Evolutionary conservation across 352 stramenopile species (phyloP), one percentile per base, ranked within the genome.

Genomic region (Peronospora destructor): DNA sequence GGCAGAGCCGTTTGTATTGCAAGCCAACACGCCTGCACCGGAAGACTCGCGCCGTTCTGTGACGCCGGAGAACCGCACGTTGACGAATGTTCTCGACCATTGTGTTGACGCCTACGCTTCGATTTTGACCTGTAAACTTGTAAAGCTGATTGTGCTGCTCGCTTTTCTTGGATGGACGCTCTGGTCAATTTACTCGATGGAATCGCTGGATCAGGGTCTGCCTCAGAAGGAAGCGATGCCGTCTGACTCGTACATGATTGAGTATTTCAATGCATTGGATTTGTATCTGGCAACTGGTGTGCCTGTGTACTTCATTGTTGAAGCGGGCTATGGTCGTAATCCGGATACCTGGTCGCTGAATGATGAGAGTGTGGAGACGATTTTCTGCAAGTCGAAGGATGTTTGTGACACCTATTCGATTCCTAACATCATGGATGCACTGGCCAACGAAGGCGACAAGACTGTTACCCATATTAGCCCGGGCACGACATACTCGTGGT

Each of bases 251-350:
- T 85, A 85, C 52, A 66, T 85, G 70, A 74, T 78, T n/a, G 50
- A 71, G 7, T 85, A 84, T 44, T 85, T 85, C 23, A 64, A 84
- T 39, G 68, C 71, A 8, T 45, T 85, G 17, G 71, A 85, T 26
- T 52, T 53, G 19, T 78, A 82, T 17, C 45, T 84, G 14, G 70
- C 69, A 25, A 85, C 74, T 13, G 74, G 74, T 45, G 49, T 67
- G 8, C 74, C 74, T 2, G 67, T 85, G 36, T 85, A 80, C 59
- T 85, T 80, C 33, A 73, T 85, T 30, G 67, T 85, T 34, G 71
- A 85, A 43, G 60, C 59, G 23, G 74, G 72, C 7, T 76, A 82
- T 34, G 68, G 59, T 11, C 52, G 61, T 16, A 84, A 85, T 42
- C 73, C 73, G 16, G 55, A 70, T 16, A 37, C 42, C 16, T 85